Evolutionary conservation across 106 monocot species (phyloP).

Genomic region (Allium sativum): DNA sequence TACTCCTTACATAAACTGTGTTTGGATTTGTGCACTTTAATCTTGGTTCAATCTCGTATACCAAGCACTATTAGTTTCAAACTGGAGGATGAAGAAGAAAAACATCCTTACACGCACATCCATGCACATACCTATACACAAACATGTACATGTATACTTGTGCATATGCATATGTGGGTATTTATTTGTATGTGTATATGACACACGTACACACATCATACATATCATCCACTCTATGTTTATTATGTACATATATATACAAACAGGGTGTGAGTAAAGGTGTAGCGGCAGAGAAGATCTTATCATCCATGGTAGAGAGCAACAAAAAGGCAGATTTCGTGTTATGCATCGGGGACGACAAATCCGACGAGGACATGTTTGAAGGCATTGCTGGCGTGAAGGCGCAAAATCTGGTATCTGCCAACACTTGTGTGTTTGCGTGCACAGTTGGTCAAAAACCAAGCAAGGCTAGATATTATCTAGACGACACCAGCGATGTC

Average conservation of each 20-base stretch:
- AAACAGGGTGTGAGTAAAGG: conserved; percentile 49
- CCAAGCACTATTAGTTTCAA: too few species aligned
- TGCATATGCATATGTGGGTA: not conserved
- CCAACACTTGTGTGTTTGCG: conserved; percentile 26
- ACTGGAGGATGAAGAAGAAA: too few species aligned
- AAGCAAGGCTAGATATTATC: conserved; percentile 41
- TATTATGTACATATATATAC: not conserved
- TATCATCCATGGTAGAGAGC: conserved; percentile 21
- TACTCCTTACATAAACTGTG: too few species aligned
- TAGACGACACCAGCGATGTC: conserved; percentile 32
- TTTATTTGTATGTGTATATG: too few species aligned
- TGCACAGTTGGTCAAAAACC: conserved; percentile 51
- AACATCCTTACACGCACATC: not conserved
- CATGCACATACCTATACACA: not conserved
- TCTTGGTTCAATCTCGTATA: too few species aligned
- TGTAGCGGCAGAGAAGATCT: conserved; percentile 25
- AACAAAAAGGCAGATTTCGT: conserved; percentile 31
- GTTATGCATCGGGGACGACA: conserved; percentile 44
- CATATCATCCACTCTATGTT: not conserved
- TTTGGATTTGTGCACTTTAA: too few species aligned
- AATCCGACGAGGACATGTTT: conserved; percentile 54
- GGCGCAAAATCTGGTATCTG: conserved; percentile 12
- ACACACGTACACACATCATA: not conserved
- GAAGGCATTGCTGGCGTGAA: conserved; percentile 22
- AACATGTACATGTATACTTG: too few species aligned